Evolutionary conservation across 768 basidiomycete genomes (phyloP), one percentile per base, ranked within the genome.

Genomic region (Lentinula sp.): DNA sequence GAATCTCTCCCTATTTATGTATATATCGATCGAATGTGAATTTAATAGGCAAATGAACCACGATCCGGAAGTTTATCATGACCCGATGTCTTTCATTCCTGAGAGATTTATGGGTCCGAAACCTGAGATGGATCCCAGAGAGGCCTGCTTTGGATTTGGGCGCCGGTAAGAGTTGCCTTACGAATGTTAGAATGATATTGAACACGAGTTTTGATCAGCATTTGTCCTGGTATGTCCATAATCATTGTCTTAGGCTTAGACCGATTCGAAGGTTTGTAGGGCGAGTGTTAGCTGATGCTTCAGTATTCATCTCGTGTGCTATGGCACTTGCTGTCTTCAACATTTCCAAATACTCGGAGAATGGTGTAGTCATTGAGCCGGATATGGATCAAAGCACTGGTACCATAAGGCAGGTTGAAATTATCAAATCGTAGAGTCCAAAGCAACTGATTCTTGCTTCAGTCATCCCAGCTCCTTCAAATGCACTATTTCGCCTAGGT

Each of bases 81-180:
- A 60, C 15, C 59, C 59, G 23, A 52, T 60, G 59, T 9, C 39
- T 4, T 60, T 60, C 50, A 60, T 52, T 4, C 59, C 59, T 32
- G 59, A 60, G 37, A 49, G 59, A 13, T 60, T 51, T 20, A n/a
- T 60, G 20, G 61, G 61, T 6, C 36, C 60, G 7, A 62, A 66
- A 13, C 69, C 73, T 2, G 73, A 77, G 49, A 41, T 35, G 3
- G 77, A 79, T 63, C 73, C 77, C 1, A 69, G 71, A 13, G 68
- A 67, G 7, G 68, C 76, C 33, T 75, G 74, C 52, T 82, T 81
- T 58, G 81, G 81, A 3, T 82, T 77, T 57, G 81, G 81, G 23
- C 65, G 81, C 65, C 69, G 81, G 69, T 69, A 32, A 37, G 53
- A 28, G 7, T 28, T 39, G 18, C 48, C 9, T 13, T 35, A n/a